Evolutionary conservation across 169 alveolate genomes (phyloP).

Genomic region (Pseudocohnilembus persalinus): DNA sequence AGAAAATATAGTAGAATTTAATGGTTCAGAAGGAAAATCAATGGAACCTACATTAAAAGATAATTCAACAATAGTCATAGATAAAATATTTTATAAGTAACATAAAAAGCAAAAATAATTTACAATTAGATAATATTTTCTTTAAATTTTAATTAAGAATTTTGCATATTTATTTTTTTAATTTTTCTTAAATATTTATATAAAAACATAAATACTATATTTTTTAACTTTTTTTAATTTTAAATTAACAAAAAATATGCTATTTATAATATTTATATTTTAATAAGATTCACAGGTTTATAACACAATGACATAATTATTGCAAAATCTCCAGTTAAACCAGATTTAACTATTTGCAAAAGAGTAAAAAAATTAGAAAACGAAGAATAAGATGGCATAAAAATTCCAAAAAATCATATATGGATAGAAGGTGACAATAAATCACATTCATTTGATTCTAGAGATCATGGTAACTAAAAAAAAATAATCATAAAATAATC

Average conservation of each 20-base stretch:
- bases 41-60: constrained; percentile 39
- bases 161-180: no score
- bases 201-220: no score
- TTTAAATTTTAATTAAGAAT: no score
- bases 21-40: constrained; percentile 30
- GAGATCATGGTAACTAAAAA: constrained; percentile 44
- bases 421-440: constrained; percentile 71
- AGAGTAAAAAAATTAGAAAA: constrained; percentile 45
- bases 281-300: not conserved
- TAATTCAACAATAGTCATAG: constrained; percentile 3
- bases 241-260: not conserved
- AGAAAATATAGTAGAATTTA: constrained; percentile 1
- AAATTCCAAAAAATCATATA: constrained; percentile 44
- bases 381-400: constrained; percentile 6
- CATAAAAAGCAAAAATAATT: no score
- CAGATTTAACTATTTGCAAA: constrained; percentile 40
- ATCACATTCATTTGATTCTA: constrained; percentile 50
- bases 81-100: constrained; percentile 8
- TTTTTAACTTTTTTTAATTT: no score
- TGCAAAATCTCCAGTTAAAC: constrained; percentile 55
- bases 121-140: no score
- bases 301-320: constrained; percentile 48
- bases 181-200: no score
- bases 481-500: no score
- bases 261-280: no score